phyloP scores from a whole-genome alignment of 176 grass and related monocot species.

The Ananas comosus region DNA sequence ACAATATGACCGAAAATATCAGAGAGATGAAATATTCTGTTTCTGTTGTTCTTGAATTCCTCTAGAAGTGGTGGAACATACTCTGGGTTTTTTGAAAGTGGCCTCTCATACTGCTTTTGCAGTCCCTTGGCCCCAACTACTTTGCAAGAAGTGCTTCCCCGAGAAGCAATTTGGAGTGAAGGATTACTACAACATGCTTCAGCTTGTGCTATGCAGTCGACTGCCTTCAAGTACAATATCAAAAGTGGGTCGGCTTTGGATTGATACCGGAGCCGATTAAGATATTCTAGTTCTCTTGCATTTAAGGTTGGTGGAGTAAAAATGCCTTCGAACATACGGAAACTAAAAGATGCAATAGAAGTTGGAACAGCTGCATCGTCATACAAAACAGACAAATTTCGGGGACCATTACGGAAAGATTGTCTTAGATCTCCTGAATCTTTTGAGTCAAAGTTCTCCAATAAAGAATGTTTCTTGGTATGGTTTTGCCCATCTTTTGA shows the following conservation, averaged over 20 bases:
- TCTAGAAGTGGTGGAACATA: slow-evolving; percentile 37
- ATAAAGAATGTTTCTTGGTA: slow-evolving; percentile 33
- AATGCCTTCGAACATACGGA: slow-evolving; percentile 8
- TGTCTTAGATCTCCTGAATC: slow-evolving; percentile 21
- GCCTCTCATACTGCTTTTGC: slow-evolving; percentile 73
- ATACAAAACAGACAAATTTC: too few species aligned
- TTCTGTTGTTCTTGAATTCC: slow-evolving; percentile 4
- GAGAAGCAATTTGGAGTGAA: slow-evolving; percentile 44
- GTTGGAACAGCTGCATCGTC: too few species aligned
- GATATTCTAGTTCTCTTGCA: slow-evolving; percentile 47
- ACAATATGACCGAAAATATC: slow-evolving; percentile 25
- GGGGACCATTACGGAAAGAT: too few species aligned
- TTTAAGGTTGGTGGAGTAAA: slow-evolving; percentile 49
- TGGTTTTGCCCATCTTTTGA: slow-evolving; percentile 31
- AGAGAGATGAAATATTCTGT: slow-evolving; percentile 8
- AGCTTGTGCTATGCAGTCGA: slow-evolving; percentile 55
- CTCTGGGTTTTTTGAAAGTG: slow-evolving; percentile 47
- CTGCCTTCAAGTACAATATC: slow-evolving; percentile 54
- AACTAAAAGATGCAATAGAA: too few species aligned
- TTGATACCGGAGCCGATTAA: slow-evolving; percentile 42
- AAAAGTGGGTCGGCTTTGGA: slow-evolving; percentile 54
- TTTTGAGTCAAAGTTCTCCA: slow-evolving; percentile 26
- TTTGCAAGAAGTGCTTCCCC: slow-evolving; percentile 39
- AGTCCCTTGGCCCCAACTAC: slow-evolving; percentile 55
- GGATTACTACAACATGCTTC: slow-evolving; percentile 32